Evolutionary conservation across 1,284 basidiomycete genomes (phyloP), one percentile per base, ranked within the genome.

Genomic region (Fomes fomentarius): DNA sequence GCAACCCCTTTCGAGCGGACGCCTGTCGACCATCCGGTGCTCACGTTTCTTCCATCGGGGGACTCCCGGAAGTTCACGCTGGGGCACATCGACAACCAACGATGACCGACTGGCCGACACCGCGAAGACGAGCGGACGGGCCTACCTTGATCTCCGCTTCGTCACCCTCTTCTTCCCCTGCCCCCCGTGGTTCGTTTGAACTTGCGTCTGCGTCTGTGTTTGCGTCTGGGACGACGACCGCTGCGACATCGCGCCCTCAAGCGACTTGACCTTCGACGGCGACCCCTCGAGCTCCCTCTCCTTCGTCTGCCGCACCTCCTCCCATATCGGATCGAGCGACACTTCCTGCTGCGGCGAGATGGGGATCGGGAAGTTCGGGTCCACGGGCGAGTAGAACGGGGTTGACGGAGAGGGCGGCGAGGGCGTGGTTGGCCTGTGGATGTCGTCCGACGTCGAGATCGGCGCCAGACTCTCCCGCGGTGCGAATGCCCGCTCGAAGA

Each of bases 41-140:
- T 59, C 61, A 86, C 82, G 41, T 77, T 81, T 64, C 78, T 78
- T 45, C 86, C 85, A 61, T 87, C 87, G 52, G 76, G 74, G 22
- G 86, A 85, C 71, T 87, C 84, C 59, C 78, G 82, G 66, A 87
- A 83, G 60, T 77, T 80, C 55, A 83, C 82, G 62, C 86, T 87
- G 61, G 11, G 50, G 45, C 47, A 50, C n/a, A n/a, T n/a, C n/a
- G 45, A 28, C 12, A 24, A 28, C 25, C 21, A 35, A 39, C n/a
- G 10, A 30, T 40, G 24, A 49, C 41, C 41, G 26, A 39, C 47
- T 38, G 48, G 38, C 31, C 42, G 37, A 43, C 31, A 17, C 21
- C 25, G n/a, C 28, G 47, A 33, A 31, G 26, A 26, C 37, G 34
- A 15, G 33, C 33, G 25, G 26, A 46, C 34, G 52, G 37, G 72